Percentiles rank a stretch among this genome's conserved stretches.
Conservation (phyloP, 139 green algal genomes). For the Auxenochlorella pyrenoidosa region DNA sequence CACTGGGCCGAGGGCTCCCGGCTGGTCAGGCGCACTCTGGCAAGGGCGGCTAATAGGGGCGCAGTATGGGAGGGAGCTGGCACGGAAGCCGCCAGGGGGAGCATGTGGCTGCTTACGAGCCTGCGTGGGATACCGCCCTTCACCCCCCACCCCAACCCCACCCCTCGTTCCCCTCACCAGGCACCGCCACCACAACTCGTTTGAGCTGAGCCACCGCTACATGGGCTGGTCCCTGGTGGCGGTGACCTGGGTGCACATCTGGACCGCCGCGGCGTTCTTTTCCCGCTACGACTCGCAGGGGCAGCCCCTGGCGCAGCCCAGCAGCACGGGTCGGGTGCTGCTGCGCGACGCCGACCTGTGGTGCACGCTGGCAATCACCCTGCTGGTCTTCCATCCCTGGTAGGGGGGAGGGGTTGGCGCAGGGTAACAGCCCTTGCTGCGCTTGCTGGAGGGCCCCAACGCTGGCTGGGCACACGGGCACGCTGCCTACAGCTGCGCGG, state of each 20-base stretch:
- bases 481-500: too few relatives aligned
- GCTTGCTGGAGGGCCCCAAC: too few relatives aligned
- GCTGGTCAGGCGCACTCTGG: too few relatives aligned
- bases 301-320: not conserved
- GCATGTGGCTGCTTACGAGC: too few relatives aligned
- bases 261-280: not conserved
- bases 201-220: constrained; percentile 13
- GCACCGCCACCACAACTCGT: constrained; percentile 15
- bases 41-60: too few relatives aligned
- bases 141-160: too few relatives aligned
- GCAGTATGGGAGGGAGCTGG: too few relatives aligned
- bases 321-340: not conserved
- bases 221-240: constrained; percentile 9
- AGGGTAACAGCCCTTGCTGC: too few relatives aligned
- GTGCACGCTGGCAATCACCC: not conserved
- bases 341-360: not conserved
- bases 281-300: not conserved
- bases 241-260: not conserved
- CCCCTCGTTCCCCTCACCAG: not conserved
- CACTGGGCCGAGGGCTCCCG: too few relatives aligned
- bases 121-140: too few relatives aligned
- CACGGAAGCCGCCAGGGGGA: too few relatives aligned
- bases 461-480: too few relatives aligned
- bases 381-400: constrained; percentile 10
- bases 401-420: not conserved